Evolutionary conservation across 306 rosid genomes (phyloP), one percentile per base, ranked within the genome.

Genomic region (Malus sieversii): DNA sequence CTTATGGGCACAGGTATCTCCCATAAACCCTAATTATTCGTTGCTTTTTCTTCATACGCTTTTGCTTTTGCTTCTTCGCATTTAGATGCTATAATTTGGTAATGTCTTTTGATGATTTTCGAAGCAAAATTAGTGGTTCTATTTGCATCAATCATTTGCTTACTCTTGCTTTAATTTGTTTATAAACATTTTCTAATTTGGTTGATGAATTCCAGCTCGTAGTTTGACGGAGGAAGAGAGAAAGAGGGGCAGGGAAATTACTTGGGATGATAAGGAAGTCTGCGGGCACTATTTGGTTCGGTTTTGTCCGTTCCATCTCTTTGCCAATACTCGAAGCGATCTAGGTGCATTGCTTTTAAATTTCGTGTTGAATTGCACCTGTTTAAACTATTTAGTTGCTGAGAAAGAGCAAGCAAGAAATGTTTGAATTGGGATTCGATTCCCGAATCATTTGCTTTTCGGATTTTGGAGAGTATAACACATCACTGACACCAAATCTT

Each of bases 301-400:
- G 10, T 95, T 95, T 85, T 95, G 99, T 67, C 98, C 99, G 71
- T 97, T 92, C 60, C 90, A 95, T 89, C 99, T 95, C 75, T 92
- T 95, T 57, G 91, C 91, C 84, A 92, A 92, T 72, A 89, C 97
- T 1, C 92, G 96, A 70, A 92, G 96, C 80, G 96, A 89, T 86
- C 90, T 95, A 1, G 99, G 99, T 95, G 74, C 46, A 92, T 88
- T 82, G 62, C 61, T 25, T 14, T 70, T 64, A 22, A n/a, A 58
- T 46, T 48, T 82, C 19, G 6, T 42, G 3, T 18, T 62, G 40
- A 53, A 13, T 64, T 51, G 35, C 29, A 42, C 16, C 33, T 74
- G 5, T n/a, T 52, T 4, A 63, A 6, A 25, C 11, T 13, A 38
- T 64, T 29, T 23, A 19, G 60, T 38, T 63, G 8, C 18, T 32